A percentile compares a stretch with the other conserved stretches of the same genome.
These are phyloP conservation scores for Syzygium aromaticum DNA, from an alignment of 345 rosid species.

Conservation along the genomic window DNA sequence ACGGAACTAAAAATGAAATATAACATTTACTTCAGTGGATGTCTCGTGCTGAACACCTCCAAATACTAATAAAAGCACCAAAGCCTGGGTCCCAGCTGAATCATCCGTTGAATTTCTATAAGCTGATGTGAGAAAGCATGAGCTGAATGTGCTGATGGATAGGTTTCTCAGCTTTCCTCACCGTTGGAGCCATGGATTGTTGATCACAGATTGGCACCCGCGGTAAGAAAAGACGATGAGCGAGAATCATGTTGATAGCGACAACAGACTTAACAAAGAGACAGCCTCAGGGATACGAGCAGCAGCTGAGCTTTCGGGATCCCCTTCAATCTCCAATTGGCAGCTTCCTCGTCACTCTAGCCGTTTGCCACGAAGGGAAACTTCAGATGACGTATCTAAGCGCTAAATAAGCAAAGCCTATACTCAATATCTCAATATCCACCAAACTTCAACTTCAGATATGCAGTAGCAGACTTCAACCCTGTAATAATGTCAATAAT, in stretches of 20 bases:
- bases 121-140: conserved; percentile 6
- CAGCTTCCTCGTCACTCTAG: neutral
- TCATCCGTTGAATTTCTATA: neutral
- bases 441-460: conserved; percentile 15
- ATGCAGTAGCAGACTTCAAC: conserved; percentile 40
- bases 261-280: neutral
- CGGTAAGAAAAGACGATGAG: conserved; percentile 10
- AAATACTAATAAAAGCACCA: neutral
- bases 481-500: conserved; percentile 1
- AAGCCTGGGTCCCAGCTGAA: conserved; percentile 1
- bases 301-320: neutral
- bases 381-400: neutral
- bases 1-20: neutral
- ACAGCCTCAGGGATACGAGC: neutral
- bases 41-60: neutral
- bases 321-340: neutral
- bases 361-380: neutral
- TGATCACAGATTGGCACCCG: conserved; percentile 19
- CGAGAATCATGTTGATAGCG: conserved; percentile 27
- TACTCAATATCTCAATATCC: neutral
- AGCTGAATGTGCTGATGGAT: conserved; percentile 21
- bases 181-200: conserved; percentile 25
- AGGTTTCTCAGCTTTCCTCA: conserved; percentile 42
- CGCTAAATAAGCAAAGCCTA: neutral
- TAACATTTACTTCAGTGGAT: neutral